phyloP scores from a whole-genome alignment of 2,329 filamentous ascomycete genomes.

The Calonectria crousiana region DNA sequence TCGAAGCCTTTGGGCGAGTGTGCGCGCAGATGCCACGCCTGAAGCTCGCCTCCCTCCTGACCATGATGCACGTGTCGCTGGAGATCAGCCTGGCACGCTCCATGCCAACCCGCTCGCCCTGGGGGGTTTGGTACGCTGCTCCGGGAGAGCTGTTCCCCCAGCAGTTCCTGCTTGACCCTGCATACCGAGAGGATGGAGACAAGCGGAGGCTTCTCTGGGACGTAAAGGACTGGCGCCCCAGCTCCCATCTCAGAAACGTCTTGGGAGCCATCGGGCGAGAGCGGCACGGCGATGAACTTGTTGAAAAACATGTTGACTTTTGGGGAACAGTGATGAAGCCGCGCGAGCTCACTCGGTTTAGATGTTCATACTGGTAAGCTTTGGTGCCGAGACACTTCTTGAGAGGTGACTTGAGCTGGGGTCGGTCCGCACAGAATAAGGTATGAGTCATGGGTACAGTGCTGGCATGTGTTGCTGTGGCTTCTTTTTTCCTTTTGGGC shows the following conservation, averaged over 20 bases:
- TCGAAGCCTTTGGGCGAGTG: slow-evolving; percentile 31
- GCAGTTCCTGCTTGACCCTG: slow-evolving; percentile 32
- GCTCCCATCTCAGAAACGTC: slow-evolving; percentile 10
- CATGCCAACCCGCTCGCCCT: slow-evolving; percentile 27
- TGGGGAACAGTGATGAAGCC: slow-evolving; percentile 32
- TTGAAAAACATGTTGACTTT: slow-evolving; percentile 34
- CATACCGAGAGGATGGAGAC: slow-evolving; percentile 24
- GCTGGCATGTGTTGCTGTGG: background rate
- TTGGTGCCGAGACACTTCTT: background rate
- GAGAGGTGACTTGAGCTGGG: background rate
- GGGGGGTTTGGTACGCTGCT: slow-evolving; percentile 31
- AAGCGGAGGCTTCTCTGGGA: slow-evolving; percentile 32
- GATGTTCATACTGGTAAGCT: slow-evolving; percentile 31
- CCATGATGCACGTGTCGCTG: slow-evolving; percentile 29
- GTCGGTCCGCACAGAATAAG: background rate
- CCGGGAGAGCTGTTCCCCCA: slow-evolving; percentile 26
- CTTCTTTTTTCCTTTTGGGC: background rate
- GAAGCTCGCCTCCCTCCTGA: slow-evolving; percentile 29
- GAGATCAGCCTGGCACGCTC: slow-evolving; percentile 22
- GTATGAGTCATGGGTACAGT: background rate
- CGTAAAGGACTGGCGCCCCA: slow-evolving; percentile 31
- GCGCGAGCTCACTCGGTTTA: slow-evolving; percentile 28
- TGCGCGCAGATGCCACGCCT: slow-evolving; percentile 30
- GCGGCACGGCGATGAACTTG: slow-evolving; percentile 28
- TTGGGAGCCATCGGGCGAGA: slow-evolving; percentile 27